Evolutionary conservation across 2,329 filamentous ascomycete genomes (phyloP).

Genomic region (Pezizomycotina sp.): DNA sequence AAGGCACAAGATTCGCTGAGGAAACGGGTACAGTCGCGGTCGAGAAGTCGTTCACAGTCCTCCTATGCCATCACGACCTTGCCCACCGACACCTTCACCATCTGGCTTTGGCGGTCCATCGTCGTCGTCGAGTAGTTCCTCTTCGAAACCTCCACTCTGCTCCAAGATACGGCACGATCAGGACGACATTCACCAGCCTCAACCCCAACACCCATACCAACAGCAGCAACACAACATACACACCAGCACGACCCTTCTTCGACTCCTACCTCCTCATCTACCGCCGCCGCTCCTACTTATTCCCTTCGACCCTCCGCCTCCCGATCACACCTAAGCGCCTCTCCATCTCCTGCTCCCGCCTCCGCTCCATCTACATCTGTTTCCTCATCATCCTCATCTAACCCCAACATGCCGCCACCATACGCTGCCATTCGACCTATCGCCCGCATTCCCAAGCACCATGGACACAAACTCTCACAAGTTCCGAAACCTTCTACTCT

Average conservation of each 20-base stretch:
- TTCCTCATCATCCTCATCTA: slow-evolving; percentile 36
- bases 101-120: slow-evolving; percentile 22
- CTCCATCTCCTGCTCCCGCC: slow-evolving; percentile 28
- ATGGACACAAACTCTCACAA: slow-evolving; percentile 53
- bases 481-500: slow-evolving; percentile 67
- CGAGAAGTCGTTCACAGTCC: slow-evolving; percentile 43
- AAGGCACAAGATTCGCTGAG: slow-evolving; percentile 47
- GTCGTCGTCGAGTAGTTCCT: slow-evolving; percentile 36
- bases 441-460: slow-evolving; percentile 54
- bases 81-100: slow-evolving; percentile 22
- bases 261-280: slow-evolving; percentile 1
- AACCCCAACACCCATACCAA: slow-evolving; percentile 17
- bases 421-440: slow-evolving; percentile 39
- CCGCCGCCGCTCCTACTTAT: background rate
- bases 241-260: slow-evolving; percentile 6
- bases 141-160: slow-evolving; percentile 27
- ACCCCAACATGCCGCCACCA: slow-evolving; percentile 35
- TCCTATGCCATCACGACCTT: slow-evolving; percentile 34
- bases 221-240: slow-evolving; percentile 21
- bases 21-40: slow-evolving; percentile 31
- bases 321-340: slow-evolving; percentile 28
- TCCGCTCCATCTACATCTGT: slow-evolving; percentile 34
- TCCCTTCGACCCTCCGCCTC: slow-evolving; percentile 13
- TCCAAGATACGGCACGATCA: slow-evolving; percentile 24
- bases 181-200: slow-evolving; percentile 12